Evolutionary conservation across 2,329 filamentous ascomycete genomes (phyloP), one percentile per base, ranked within the genome.

Genomic region (Trichoderma sp.): DNA sequence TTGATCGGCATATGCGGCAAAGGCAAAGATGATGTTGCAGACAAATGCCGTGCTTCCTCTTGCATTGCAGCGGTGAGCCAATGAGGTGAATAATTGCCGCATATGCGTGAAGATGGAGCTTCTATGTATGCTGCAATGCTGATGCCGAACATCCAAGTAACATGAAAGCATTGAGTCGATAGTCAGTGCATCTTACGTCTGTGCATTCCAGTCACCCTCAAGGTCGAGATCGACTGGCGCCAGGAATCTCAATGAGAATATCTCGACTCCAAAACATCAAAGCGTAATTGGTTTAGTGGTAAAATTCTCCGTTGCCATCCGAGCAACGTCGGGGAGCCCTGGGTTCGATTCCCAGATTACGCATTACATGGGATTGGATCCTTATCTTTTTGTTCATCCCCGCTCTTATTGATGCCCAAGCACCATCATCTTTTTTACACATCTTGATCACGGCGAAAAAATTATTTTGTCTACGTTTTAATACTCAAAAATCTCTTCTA

Each of bases 231-330:
- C 8, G 50, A 59, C 1, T 0, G 2, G 24, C 8, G 12, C 66
- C 21, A 29, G 38, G 50, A n/a, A 69, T 71, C 50, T 60, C 4
- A 71, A 27, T 24, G 3, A 31, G 38, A 53, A 65, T 38, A 65
- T 41, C 5, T n/a, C 8, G 0, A 0, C 7, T 0, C 3, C 18
- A n/a, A n/a, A 1, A 6, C 24, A 74, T 67, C 63, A 6, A 59
- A 76, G 76, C 76, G 76, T 77, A 75, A 76, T 77, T 77, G 76
- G 76, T 77, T 77, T 77, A 77, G 76, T 77, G 76, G 76, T 77
- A 77, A 77, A 77, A 77, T 77, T 77, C 76, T 77, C 76, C 76
- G 76, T 77, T 77, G 76, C 76, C 76, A 77, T 76, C 75, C 65
- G 73, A 38, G 66, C 74, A 75, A 60, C 74, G 74, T 75, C 74